phyloP scores from a whole-genome alignment of 768 basidiomycete species.

The Rhodotorula kratochvilovae region DNA sequence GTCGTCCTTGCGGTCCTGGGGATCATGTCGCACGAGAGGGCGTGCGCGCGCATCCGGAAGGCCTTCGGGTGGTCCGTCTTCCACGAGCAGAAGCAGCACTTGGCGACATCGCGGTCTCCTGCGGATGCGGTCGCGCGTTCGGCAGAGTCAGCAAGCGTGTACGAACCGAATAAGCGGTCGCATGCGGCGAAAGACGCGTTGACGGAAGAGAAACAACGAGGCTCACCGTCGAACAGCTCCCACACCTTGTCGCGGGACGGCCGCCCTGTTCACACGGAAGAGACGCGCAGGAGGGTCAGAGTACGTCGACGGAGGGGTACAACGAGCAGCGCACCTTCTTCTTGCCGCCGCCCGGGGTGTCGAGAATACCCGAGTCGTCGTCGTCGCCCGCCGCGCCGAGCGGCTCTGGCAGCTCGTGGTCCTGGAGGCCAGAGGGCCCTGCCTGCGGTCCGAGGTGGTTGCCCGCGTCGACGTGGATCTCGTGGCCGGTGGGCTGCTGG shows the following conservation, averaged over 20 bases:
- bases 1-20: conserved; percentile 12
- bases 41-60: conserved; percentile 39
- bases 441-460: background rate
- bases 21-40: background rate
- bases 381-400: background rate
- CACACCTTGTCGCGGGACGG: conserved; percentile 34
- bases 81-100: conserved; percentile 41
- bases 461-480: background rate
- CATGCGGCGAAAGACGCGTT: background rate
- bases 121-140: background rate
- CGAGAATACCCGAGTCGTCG: background rate
- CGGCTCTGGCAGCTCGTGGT: background rate
- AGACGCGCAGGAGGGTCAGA: background rate
- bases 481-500: background rate
- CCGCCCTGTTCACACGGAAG: background rate
- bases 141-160: background rate
- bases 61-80: conserved; percentile 42
- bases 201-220: too few species aligned
- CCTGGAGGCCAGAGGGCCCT: background rate
- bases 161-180: background rate
- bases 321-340: background rate
- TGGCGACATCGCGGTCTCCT: conserved; percentile 30
- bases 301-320: background rate
- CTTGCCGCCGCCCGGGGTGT: background rate
- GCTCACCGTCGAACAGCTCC: conserved; percentile 31